phyloP scores from a whole-genome alignment of 2,329 filamentous ascomycete genomes.

The Ascochyta lentis region DNA sequence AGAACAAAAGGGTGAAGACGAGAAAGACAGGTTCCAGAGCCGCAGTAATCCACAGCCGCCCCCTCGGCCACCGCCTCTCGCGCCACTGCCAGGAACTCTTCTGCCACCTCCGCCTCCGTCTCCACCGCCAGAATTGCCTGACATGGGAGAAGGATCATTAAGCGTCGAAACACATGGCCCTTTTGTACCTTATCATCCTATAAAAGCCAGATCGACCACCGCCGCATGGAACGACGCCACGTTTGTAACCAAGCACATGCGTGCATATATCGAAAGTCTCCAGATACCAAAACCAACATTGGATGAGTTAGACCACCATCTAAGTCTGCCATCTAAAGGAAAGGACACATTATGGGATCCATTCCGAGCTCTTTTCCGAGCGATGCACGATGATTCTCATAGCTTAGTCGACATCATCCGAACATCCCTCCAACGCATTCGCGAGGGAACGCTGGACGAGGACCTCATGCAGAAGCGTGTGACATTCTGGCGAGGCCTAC shows the following conservation, averaged over 20 bases:
- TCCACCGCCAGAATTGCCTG: background rate
- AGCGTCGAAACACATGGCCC: conserved; percentile 11
- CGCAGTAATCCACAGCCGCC: too few relatives aligned
- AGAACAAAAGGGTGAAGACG: too few relatives aligned
- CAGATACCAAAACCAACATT: background rate
- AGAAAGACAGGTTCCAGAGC: too few relatives aligned
- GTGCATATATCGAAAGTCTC: background rate
- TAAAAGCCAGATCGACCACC: conserved; percentile 16
- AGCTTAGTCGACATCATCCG: conserved; percentile 20
- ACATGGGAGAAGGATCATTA: background rate
- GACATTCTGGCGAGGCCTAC: conserved; percentile 22
- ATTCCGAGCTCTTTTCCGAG: background rate
- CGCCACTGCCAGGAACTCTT: too few relatives aligned
- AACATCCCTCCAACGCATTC: conserved; percentile 20
- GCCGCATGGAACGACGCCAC: background rate
- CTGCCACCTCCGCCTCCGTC: background rate
- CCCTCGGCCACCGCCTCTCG: too few relatives aligned
- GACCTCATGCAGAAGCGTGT: conserved; percentile 25
- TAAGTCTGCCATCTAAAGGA: background rate
- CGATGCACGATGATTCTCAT: conserved; percentile 1
- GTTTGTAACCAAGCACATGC: background rate
- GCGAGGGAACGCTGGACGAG: conserved; percentile 24
- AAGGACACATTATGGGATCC: background rate
- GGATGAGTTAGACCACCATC: background rate
- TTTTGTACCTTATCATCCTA: conserved; percentile 17